Evolutionary conservation across 768 basidiomycete genomes (phyloP), one percentile per base, ranked within the genome.

Genomic region (Lepiota venenata): DNA sequence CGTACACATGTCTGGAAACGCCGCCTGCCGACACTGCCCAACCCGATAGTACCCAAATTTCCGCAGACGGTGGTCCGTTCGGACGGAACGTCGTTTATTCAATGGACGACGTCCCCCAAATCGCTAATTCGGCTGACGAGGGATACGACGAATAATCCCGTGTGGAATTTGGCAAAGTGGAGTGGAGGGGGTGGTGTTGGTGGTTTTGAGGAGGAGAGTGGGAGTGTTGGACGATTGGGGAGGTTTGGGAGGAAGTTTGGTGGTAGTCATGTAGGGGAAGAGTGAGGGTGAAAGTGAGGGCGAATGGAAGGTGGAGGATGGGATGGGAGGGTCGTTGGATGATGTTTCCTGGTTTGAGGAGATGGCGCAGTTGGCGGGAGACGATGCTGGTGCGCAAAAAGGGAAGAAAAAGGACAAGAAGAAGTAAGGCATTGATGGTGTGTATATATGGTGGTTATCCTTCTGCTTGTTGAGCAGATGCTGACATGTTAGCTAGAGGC

Each of bases 31-130:
- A 70, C 77, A 4, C 78, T 95, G 2, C 93, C 93, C 2, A 85
- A 88, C 57, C 93, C 93, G 2, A 69, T 91, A 61, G 88, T 93
- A 1, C 90, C 91, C 32, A 87, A 87, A 58, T 96, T 87, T 69
- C 87, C 91, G 2, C 92, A 94, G 69, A 82, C 78, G 58, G 88
- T 96, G 56, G 79, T 91, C 54, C 85, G 90, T 60, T 85, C 92
- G 0, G 94, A 96, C 71, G 93, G 94, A 10, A 88, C 90, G 22
- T 90, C 88, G 1, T 93, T 91, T 67, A 84, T 81, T 4, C 90
- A 94, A 61, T 89, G 87, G 81, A 91, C 89, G 11, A 95, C 93
- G 1, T 92, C 93, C 0, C 93, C 94, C 0, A 85, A 84, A 5
- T 85, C 87, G 3, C 68, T 81, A 36, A 80, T 92, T 43, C 81